Percentiles rank a stretch among this genome's conserved stretches.
These are phyloP conservation scores for Aspergillus sparsus DNA, from an alignment of 495 filamentous ascomycete genomes.

Conservation along the genomic window DNA sequence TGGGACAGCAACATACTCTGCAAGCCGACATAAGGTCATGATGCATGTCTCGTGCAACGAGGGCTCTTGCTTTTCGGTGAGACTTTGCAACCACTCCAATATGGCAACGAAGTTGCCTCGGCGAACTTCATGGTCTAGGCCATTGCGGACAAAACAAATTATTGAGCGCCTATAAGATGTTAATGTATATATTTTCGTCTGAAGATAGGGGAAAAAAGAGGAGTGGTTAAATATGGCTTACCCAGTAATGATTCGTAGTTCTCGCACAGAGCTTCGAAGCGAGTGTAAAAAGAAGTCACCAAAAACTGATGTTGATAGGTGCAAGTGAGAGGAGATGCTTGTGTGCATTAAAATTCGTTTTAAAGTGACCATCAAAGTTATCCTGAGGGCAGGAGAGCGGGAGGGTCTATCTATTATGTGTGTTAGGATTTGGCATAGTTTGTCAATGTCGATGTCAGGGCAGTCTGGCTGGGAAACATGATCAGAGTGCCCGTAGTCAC, in stretches of 20 bases:
- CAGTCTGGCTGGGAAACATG: slow-evolving; percentile 21
- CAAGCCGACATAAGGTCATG: slow-evolving; percentile 79
- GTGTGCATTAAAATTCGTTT: slow-evolving; percentile 68
- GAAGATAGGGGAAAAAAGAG: not conserved
- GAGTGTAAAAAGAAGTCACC: slow-evolving; percentile 82
- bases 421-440: slow-evolving; percentile 55
- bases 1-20: slow-evolving; percentile 49
- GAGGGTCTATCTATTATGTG: slow-evolving; percentile 58
- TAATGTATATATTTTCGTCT: slow-evolving; percentile 24
- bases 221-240: slow-evolving; percentile 31
- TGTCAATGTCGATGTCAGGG: slow-evolving; percentile 38
- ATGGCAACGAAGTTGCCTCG: slow-evolving; percentile 66
- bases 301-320: slow-evolving; percentile 62
- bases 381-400: slow-evolving; percentile 61
- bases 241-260: slow-evolving; percentile 80
- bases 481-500: slow-evolving; percentile 33
- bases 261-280: slow-evolving; percentile 77
- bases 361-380: slow-evolving; percentile 71
- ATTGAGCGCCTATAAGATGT: slow-evolving; percentile 59
- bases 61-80: slow-evolving; percentile 64
- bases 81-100: slow-evolving; percentile 65
- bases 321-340: slow-evolving; percentile 53
- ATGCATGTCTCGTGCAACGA: slow-evolving; percentile 80
- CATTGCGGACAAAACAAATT: slow-evolving; percentile 61
- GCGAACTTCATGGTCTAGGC: slow-evolving; percentile 46